Conservation (phyloP, 2,329 filamentous ascomycete species). For the Epichloe glyceriae region DNA sequence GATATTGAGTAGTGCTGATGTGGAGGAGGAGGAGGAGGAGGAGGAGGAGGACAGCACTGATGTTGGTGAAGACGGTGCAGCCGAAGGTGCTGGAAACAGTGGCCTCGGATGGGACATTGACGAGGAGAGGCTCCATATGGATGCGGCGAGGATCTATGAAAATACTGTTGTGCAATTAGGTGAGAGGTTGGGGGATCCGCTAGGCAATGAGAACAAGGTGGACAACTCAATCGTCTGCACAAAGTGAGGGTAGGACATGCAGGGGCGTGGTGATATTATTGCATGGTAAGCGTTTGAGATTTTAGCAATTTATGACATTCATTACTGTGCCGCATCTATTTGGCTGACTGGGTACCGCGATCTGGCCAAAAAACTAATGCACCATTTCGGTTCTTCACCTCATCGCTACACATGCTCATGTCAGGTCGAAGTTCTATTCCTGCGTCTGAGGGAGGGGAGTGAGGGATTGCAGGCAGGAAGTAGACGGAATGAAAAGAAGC, state of each 20-base stretch:
- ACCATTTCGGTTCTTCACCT: no score
- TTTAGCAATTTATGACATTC: no score
- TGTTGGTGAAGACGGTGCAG: slow-evolving; percentile 17
- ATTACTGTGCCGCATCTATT: no score
- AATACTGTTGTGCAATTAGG: slow-evolving; percentile 64
- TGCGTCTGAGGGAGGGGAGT: no score
- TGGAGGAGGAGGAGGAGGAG: slow-evolving; percentile 29
- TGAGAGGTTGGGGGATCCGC: slow-evolving; percentile 42
- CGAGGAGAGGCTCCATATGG: slow-evolving; percentile 47
- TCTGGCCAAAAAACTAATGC: no score
- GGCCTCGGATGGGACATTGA: slow-evolving; percentile 25
- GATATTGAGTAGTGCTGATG: slow-evolving; percentile 37
- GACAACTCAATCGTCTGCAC: slow-evolving; percentile 2
- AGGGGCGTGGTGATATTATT: neutral
- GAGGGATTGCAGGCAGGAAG: no score
- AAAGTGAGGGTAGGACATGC: neutral
- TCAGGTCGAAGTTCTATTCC: no score
- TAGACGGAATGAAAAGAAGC: no score
- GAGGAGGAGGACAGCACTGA: slow-evolving; percentile 10
- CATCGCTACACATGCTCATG: no score
- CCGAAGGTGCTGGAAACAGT: slow-evolving; percentile 12
- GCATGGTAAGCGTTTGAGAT: neutral
- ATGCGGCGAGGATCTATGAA: slow-evolving; percentile 67
- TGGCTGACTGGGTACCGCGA: no score
- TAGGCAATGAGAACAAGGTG: slow-evolving; percentile 11